phyloP scores from a whole-genome alignment of 345 rosid species.

The Eucalyptus lansdowneana region DNA sequence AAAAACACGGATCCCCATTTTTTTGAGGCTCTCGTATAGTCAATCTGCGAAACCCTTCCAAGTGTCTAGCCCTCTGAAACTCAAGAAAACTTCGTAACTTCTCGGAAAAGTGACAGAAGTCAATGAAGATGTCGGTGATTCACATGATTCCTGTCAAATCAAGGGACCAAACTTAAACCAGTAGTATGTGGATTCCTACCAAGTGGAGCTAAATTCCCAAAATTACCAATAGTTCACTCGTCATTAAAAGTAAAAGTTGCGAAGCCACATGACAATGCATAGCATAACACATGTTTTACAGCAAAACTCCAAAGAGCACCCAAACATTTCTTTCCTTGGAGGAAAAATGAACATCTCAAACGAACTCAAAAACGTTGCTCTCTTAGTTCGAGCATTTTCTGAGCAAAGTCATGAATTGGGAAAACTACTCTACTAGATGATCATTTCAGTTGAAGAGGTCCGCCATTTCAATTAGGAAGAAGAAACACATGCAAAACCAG shows the following conservation, averaged over 20 bases:
- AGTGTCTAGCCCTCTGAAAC: not conserved
- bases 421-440: fast-evolving
- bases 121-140: fast-evolving
- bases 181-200: not conserved
- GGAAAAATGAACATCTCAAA: not conserved
- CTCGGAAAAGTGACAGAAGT: not conserved
- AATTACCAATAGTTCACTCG: not conserved
- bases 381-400: not conserved
- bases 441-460: not conserved
- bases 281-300: not conserved
- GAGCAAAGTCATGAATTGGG: not conserved
- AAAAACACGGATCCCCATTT: not conserved
- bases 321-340: too few relatives aligned
- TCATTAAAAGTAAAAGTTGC: not conserved
- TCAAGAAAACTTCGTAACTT: not conserved
- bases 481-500: not conserved
- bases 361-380: not conserved
- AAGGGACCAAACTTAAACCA: not conserved
- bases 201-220: not conserved
- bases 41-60: not conserved
- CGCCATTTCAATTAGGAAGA: too few relatives aligned
- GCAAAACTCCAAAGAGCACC: too few relatives aligned
- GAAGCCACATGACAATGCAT: too few relatives aligned
- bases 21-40: not conserved
- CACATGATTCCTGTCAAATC: not conserved